These are phyloP conservation scores for Piper betle DNA, from an alignment of 164 flowering plant genomes.

Conservation along the genomic window DNA sequence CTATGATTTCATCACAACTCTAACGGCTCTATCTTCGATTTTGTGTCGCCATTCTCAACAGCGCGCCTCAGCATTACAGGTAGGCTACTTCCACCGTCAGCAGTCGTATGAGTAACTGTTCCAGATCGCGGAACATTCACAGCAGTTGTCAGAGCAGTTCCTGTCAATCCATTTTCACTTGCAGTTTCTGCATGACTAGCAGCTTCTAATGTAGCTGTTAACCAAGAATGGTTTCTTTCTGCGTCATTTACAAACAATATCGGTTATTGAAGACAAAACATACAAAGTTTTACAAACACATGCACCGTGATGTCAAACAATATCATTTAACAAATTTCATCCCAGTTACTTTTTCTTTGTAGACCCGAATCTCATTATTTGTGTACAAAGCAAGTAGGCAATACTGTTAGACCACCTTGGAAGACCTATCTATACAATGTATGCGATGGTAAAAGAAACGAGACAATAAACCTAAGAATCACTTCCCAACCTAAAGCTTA, in stretches of 20 bases:
- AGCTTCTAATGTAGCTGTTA: slow-evolving; percentile 32
- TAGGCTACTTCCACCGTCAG: slow-evolving; percentile 16
- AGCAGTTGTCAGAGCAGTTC: slow-evolving; percentile 16
- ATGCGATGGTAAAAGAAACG: no score
- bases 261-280: background rate
- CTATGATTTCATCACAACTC: background rate
- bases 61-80: slow-evolving; percentile 20
- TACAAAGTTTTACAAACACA: background rate
- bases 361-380: no score
- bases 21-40: slow-evolving; percentile 18
- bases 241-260: slow-evolving; percentile 9
- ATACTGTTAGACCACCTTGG: no score
- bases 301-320: background rate
- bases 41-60: slow-evolving; percentile 29
- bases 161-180: slow-evolving; percentile 25
- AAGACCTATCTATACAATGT: no score
- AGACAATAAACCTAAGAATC: no score
- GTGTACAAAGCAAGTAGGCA: no score
- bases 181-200: slow-evolving; percentile 19
- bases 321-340: no score
- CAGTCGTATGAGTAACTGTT: slow-evolving; percentile 13
- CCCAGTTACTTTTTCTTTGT: no score
- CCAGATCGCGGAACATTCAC: slow-evolving; percentile 16
- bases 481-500: no score
- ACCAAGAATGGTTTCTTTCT: slow-evolving; percentile 49